Conservation (phyloP, 164 flowering plant species). For the Nymphaea thermarum region DNA sequence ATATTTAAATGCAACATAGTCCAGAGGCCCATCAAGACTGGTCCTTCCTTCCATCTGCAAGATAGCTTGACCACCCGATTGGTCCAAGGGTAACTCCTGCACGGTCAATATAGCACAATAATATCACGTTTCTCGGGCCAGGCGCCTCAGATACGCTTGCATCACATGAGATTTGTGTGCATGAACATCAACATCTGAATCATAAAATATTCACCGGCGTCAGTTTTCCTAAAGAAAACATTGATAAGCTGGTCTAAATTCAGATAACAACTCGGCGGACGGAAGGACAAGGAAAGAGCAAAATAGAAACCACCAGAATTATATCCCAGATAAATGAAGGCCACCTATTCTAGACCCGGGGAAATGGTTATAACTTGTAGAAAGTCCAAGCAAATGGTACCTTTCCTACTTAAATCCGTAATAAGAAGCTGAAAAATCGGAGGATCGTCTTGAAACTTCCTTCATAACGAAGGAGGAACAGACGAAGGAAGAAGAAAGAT, state of each 20-base stretch:
- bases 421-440: neutral
- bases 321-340: neutral
- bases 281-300: neutral
- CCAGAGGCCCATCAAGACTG: slow-evolving; percentile 26
- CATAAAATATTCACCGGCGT: neutral
- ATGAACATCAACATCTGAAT: neutral
- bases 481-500: neutral
- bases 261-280: too few species aligned
- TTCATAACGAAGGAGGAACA: too few species aligned
- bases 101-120: neutral
- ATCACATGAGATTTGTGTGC: neutral
- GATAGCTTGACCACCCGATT: neutral
- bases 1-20: slow-evolving; percentile 43
- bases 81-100: neutral
- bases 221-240: neutral
- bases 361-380: too few species aligned
- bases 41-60: slow-evolving; percentile 33
- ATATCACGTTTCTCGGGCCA: neutral
- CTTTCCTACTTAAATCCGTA: neutral
- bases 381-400: neutral
- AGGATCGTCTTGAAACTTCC: too few species aligned
- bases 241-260: too few species aligned
- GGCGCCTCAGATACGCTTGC: neutral
- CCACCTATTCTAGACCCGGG: neutral
- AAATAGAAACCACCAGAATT: too few species aligned